Evolutionary conservation across 139 green algal genomes (phyloP).

Genomic region (Pycnococcus provasolii): DNA sequence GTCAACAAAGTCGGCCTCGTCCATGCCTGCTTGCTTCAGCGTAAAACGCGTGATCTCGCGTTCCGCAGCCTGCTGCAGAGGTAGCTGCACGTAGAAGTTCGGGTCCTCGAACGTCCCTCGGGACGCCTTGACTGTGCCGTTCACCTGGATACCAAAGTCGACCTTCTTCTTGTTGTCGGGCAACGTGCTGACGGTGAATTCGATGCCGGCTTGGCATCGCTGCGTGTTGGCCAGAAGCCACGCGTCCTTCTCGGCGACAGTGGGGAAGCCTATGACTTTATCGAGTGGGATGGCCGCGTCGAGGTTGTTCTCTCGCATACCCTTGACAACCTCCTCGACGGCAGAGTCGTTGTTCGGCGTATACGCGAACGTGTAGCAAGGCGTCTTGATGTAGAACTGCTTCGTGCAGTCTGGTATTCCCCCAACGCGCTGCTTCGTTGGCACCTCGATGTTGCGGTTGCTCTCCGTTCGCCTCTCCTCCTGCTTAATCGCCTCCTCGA

Average conservation of each 20-base stretch:
- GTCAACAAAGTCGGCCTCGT: slow-evolving; percentile 26
- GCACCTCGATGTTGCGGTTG: slow-evolving; percentile 23
- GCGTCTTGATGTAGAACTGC: slow-evolving; percentile 49
- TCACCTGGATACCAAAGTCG: slow-evolving; percentile 69
- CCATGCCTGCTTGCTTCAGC: slow-evolving; percentile 12
- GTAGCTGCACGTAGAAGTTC: slow-evolving; percentile 59
- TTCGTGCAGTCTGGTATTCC: slow-evolving; percentile 43
- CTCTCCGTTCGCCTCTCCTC: background rate
- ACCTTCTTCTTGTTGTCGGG: slow-evolving; percentile 11
- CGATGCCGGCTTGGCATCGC: slow-evolving; percentile 41
- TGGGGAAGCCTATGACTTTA: slow-evolving; percentile 46
- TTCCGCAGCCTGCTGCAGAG: slow-evolving; percentile 64
- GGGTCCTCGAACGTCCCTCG: slow-evolving; percentile 57
- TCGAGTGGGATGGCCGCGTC: slow-evolving; percentile 35
- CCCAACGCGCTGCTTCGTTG: slow-evolving; percentile 13
- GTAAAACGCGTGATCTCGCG: slow-evolving; percentile 50
- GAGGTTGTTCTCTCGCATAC: slow-evolving; percentile 51
- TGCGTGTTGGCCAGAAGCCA: slow-evolving; percentile 62
- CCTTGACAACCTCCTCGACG: slow-evolving; percentile 36
- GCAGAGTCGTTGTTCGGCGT: slow-evolving; percentile 38
- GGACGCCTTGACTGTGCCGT: slow-evolving; percentile 72
- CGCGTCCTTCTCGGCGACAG: slow-evolving; percentile 37
- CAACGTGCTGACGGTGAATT: slow-evolving; percentile 39
- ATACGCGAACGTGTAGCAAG: slow-evolving; percentile 65
- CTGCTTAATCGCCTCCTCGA: slow-evolving; percentile 15